Evolutionary conservation across 2,329 filamentous ascomycete genomes (phyloP), one percentile per base, ranked within the genome.

Genomic region (Fusarium phyllophilum): DNA sequence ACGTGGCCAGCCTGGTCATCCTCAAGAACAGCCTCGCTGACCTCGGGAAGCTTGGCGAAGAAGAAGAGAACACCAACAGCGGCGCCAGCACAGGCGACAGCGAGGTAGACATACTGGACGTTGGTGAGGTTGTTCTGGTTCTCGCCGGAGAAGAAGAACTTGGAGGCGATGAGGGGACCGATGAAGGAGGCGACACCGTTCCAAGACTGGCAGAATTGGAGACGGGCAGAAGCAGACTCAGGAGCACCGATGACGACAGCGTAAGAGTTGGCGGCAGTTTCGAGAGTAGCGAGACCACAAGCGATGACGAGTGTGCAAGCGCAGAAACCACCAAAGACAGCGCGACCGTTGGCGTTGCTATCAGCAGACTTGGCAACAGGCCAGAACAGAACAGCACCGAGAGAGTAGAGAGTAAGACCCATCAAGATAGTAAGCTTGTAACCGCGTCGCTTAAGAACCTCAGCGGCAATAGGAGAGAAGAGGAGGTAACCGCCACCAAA

Each of bases 41-140:
- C 90, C 80, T 94, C 92, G 14, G 92, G 92, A 58, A 94, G 91
- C n/a, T 86, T 86, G 18, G 89, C 88, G 44, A 93, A 81, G 84
- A 90, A 92, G 81, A 94, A 93, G 29, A 91, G 84, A 10, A 86
- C 81, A 17, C 89, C 92, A 5, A 95, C 22, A 87, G 78, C 76
- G 88, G 90, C 62, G 93, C 93, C 76, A 92, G 94, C 80, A 86
- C 85, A 77, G 11, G 91, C 91, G 70, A 95, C 93, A 48, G 90
- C 89, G 11, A 94, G 87, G 79, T 94, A 94, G 5, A 94, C 91
- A 88, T 90, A 95, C 81, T 95, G 92, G 4, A 95, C 92, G 66
- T 91, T 90, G 74, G 87, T 85, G 14, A 94, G 85, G 3, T 89
- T 89, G 20, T 83, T 81, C 31, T 88, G 84, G 67, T 89, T 87